Evolutionary conservation across 345 rosid genomes (phyloP), one percentile per base, ranked within the genome.

Genomic region (Anacardium occidentale): DNA sequence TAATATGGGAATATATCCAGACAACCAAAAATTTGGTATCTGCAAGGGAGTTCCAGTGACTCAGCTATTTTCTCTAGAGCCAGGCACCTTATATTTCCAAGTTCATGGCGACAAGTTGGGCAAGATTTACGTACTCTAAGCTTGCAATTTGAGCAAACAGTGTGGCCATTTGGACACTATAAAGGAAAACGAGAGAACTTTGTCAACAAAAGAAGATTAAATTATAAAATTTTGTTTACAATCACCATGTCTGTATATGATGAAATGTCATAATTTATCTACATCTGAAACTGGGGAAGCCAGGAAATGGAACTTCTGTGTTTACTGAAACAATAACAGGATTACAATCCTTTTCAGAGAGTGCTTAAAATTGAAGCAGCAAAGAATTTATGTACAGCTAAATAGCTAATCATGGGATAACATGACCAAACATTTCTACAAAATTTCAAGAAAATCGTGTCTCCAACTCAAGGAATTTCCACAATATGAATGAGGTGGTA

Each of bases 121-220:
- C 98, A 93, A 3, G 80, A 76, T 78, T 88, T 93, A 73, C 83
- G 89, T 50, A 91, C 86, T 77, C 92, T 87, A 20, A 75, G 76
- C 81, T 90, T 89, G 85, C 98, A 93, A 76, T 26, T 82, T 48
- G 95, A 84, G 66, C 98, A 93, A 64, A 93, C 72, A 34, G 98
- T 91, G 72, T 93, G 98, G 70, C 93, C 97, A 66, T 93, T 93
- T 0, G 95, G 93, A 74, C 98, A 91, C 98, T 93, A 79, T 75
- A 51, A 74, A 37, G 71, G 4, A 71, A 74, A 65, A 61, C 24
- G 7, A n/a, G 4, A 64, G 68, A 54, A 70, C 11, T 44, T 40
- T 45, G 59, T 72, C 71, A 75, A 12, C 37, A 42, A 22, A 51
- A 18, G 44, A 67, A 62, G 40, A 52, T 69, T 56, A 32, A 68